Evolutionary conservation across 148 eudicot species (phyloP), one percentile per base, ranked within the genome.

Genomic region (Beta vulgaris): DNA sequence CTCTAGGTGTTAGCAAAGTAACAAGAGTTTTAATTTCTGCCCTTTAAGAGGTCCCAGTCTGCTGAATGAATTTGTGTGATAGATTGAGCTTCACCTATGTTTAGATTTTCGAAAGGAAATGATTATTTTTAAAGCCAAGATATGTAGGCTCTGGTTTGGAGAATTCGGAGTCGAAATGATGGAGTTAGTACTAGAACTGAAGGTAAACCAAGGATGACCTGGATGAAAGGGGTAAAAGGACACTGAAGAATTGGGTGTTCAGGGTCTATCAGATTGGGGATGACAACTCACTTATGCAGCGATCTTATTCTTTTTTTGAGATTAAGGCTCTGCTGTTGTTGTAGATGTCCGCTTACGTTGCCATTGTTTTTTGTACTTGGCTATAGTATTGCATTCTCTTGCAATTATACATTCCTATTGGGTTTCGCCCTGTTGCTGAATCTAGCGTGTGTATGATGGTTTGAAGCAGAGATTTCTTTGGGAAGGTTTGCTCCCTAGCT

Each of bases 51-150:
- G 68, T 63, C 44, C 36, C 21, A 18, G 26, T 14, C 2, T 36
- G 43, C 26, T 35, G 37, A 5, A 39, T 48, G 28, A 69, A 31
- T 7, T 69, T 35, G 7, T 23, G 25, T 64, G 15, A 9, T 70
- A 14, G 43, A n/a, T 18, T 63, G 68, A 35, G 14, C 16, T 63
- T 63, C 44, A 63, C 19, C 8, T 34, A n/a, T 55, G 60, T 19
- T 63, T 63, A 63, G 44, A 26, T 63, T 63, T 63, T 0, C n/a
- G 68, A 63, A 63, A 23, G 19, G 43, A 63, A 21, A 63, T 58
- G 21, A 9, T 13, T 10, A 37, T 4, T 21, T 63, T 29, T 4
- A 2, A n/a, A 18, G 44, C 19, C 37, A 15, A 32, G 6, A 60
- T 60, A 31, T 13, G 36, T 5, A 4, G 37, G 37, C 37, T 4